Conservation (phyloP, 371 early-diverging fungal species). For the Enterospora canceri region DNA sequence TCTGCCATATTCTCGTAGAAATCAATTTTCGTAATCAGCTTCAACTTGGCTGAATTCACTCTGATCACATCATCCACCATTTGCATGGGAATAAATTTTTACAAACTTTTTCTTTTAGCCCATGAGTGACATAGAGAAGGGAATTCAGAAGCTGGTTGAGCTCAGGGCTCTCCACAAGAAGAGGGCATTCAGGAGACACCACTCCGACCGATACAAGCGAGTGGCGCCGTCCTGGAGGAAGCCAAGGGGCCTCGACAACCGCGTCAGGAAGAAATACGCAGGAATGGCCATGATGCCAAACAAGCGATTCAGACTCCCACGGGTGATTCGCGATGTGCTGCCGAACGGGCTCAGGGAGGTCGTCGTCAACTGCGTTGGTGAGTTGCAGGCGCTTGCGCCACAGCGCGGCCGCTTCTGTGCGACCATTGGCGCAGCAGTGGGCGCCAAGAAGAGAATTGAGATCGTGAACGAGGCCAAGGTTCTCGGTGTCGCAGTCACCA, state of each 20-base stretch:
- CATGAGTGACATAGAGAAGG: constrained; percentile 8
- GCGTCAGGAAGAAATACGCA: constrained; percentile 90
- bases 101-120: constrained; percentile 24
- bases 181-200: constrained; percentile 92
- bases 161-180: constrained; percentile 63
- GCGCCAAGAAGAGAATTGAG: constrained; percentile 82
- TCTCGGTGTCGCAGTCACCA: constrained; percentile 86
- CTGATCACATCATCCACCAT: neutral
- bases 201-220: constrained; percentile 72
- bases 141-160: too few relatives aligned
- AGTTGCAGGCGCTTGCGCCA: constrained; percentile 87
- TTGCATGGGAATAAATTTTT: neutral
- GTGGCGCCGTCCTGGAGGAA: constrained; percentile 87
- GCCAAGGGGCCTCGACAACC: constrained; percentile 99
- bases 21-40: too few relatives aligned
- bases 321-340: constrained; percentile 78
- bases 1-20: too few relatives aligned
- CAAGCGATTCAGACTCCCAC: constrained; percentile 71
- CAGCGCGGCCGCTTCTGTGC: constrained; percentile 94
- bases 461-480: constrained; percentile 89
- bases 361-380: constrained; percentile 76
- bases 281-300: constrained; percentile 95
- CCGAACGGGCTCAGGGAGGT: constrained; percentile 96
- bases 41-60: neutral
- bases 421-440: constrained; percentile 91